Evolutionary conservation across 768 basidiomycete species (phyloP).

Genomic region (Boletus bicolor): DNA sequence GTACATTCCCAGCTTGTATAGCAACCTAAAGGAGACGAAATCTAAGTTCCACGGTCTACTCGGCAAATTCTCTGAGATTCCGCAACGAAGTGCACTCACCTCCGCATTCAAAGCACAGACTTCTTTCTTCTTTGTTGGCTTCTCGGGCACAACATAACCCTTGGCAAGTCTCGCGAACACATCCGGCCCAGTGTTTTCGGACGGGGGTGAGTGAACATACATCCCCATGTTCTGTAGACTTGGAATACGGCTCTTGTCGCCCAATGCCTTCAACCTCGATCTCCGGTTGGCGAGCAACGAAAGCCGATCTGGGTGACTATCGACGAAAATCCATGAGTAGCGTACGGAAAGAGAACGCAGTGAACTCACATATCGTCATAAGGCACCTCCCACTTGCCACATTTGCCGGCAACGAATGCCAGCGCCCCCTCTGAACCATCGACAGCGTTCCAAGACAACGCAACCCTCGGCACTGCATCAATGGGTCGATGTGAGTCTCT

Average conservation of each 20-base stretch:
- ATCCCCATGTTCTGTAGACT: slow-evolving; percentile 57
- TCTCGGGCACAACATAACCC: slow-evolving; percentile 48
- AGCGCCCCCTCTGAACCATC: slow-evolving; percentile 47
- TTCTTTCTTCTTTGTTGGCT: slow-evolving; percentile 36
- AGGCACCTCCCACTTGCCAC: slow-evolving; percentile 58
- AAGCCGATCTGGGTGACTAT: slow-evolving; percentile 37
- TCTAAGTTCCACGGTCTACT: not conserved
- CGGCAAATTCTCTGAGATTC: not conserved
- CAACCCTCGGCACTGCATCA: slow-evolving; percentile 61
- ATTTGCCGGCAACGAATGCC: slow-evolving; percentile 62
- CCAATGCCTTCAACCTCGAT: slow-evolving; percentile 51
- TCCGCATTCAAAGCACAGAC: slow-evolving; percentile 64
- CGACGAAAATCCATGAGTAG: not conserved
- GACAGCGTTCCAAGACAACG: slow-evolving; percentile 58
- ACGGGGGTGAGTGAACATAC: slow-evolving; percentile 26
- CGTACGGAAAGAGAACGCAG: not conserved
- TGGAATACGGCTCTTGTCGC: slow-evolving; percentile 53
- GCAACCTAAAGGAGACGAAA: slow-evolving; percentile 44
- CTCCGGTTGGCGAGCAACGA: slow-evolving; percentile 26
- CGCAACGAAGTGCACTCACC: slow-evolving; percentile 28
- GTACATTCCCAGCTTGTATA: slow-evolving; percentile 50
- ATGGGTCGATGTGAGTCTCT: slow-evolving; percentile 61
- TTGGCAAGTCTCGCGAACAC: slow-evolving; percentile 60
- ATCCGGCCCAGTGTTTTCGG: slow-evolving; percentile 30
- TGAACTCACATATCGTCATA: slow-evolving; percentile 75